Conservation (phyloP, 208 protist species). For the Trypanosoma platydactyli region DNA sequence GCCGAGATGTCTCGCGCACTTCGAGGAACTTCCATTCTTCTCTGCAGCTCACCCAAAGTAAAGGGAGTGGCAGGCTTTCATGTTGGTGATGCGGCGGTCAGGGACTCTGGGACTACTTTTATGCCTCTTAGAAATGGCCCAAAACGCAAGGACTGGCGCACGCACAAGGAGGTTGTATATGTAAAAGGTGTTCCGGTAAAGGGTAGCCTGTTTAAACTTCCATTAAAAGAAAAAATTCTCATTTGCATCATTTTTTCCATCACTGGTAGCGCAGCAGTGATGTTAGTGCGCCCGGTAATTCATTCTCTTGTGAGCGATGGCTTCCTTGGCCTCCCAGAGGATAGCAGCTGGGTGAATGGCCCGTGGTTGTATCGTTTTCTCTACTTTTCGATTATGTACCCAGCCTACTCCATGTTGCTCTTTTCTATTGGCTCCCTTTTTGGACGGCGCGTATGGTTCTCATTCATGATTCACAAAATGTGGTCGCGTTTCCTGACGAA, state of each 20-base stretch:
- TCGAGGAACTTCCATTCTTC: conserved; percentile 3
- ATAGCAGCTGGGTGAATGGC: conserved; percentile 71
- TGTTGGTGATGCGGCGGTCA: conserved; percentile 21
- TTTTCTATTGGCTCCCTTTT: conserved; percentile 75
- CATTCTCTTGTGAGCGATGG: conserved; percentile 66
- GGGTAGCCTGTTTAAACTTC: conserved; percentile 78
- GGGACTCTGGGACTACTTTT: conserved; percentile 22
- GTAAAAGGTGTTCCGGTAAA: conserved; percentile 77
- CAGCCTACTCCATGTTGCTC: conserved; percentile 75
- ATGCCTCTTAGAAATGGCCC: conserved; percentile 20
- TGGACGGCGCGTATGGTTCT: conserved; percentile 83
- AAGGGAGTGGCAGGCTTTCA: conserved; percentile 30
- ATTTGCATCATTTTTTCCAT: conserved; percentile 84
- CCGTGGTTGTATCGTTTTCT: conserved; percentile 84
- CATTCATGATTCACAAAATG: conserved; percentile 92
- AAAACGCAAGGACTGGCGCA: conserved; percentile 79
- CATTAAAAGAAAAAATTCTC: conserved; percentile 71
- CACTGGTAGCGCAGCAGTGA: conserved; percentile 62
- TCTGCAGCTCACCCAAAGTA: conserved; percentile 27
- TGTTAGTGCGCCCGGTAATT: conserved; percentile 74
- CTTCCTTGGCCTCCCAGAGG: conserved; percentile 75
- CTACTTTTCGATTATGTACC: conserved; percentile 83
- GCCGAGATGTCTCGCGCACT: conserved; percentile 23
- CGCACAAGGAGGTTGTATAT: conserved; percentile 77
- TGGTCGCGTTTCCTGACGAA: conserved; percentile 80